Evolutionary conservation across 192 early-diverging fungal species (phyloP), one percentile per base, ranked within the genome.

Genomic region (Powellomyces hirtus): DNA sequence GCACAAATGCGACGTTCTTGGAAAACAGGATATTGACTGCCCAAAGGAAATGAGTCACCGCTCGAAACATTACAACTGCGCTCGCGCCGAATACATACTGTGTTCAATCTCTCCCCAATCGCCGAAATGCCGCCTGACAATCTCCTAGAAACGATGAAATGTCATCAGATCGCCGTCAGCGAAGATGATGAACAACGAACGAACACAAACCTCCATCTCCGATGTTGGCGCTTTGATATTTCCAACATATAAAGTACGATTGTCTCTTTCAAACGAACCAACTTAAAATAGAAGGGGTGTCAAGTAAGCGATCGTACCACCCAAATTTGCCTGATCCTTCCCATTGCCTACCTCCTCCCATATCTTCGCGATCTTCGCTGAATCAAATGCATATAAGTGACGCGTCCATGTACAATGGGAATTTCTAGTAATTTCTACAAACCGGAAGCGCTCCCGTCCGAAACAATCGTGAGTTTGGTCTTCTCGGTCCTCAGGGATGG

Each of bases 1-100:
- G 88, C 16, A 95, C 89, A 78, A 93, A 95, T 0, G 91, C 93
- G 16, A 93, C 90, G 6, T 85, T 89, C 53, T 90, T 91, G 27
- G 81, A 73, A 26, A 73, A 73, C 16, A 95, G 71, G 5, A 93
- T 66, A 57, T 88, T 84, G 33, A 94, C 89, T 91, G 29, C 10
- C 10, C 51, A 27, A 18, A 52, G 8, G 26, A 10, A 52, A n/a
- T n/a, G n/a, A n/a, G n/a, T n/a, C n/a, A n/a, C n/a, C n/a, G n/a
- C n/a, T n/a, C n/a, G n/a, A n/a, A n/a, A n/a, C n/a, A n/a, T n/a
- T n/a, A n/a, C n/a, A n/a, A n/a, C n/a, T n/a, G n/a, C n/a, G n/a
- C n/a, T n/a, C n/a, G n/a, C n/a, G n/a, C n/a, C 2, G 26, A 61
- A 58, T 7, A 68, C 77, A 45, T 79, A 91, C 89, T 67, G 63